Evolutionary conservation across 148 eudicot species (phyloP), one percentile per base, ranked within the genome.

Genomic region (Silene uniflora): DNA sequence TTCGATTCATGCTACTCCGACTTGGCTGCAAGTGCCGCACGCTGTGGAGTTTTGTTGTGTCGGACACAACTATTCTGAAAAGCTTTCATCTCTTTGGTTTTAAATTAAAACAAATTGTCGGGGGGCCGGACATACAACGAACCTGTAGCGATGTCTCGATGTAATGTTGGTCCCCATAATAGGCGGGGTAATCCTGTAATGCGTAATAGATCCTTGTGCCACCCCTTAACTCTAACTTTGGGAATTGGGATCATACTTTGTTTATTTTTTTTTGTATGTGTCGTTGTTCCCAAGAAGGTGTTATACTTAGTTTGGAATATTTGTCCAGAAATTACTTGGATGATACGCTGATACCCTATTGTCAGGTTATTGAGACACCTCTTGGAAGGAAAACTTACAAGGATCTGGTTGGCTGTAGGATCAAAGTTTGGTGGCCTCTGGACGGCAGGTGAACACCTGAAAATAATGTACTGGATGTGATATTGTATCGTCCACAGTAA

Each of bases 351-450:
- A 69, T n/a, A 21, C 22, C 5, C 61, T 64, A 23, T 69, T 32
- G 49, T 67, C 77, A 84, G 87, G 84, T 81, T 22, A 55, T 69
- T 79, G 87, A 84, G 81, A 84, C 85, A 7, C 85, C 83, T 24
- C 68, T 76, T 73, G 83, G 85, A 79, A 73, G 63, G 59, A 79
- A 80, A 78, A 77, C 82, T 58, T 78, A 82, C 55, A 81, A 85
- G 24, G 88, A 84, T 68, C 69, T 89, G 78, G 82, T 89, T 64
- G 89, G 89, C 69, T 55, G 77, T 81, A 79, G 77, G 73, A 85
- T 89, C 69, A 85, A 80, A 78, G 89, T 89, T 78, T 92, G 91
- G 90, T 92, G 98, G 98, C 96, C 98, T 17, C 67, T 84, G 74
- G 98, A 92, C 67, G 59, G 64, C 75, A 73, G 67, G 97, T 90